A percentile compares a stretch with the other conserved stretches of the same genome.
Conservation (phyloP, 805 yeast species). For the Yamadazyma paraphyllophila region DNA sequence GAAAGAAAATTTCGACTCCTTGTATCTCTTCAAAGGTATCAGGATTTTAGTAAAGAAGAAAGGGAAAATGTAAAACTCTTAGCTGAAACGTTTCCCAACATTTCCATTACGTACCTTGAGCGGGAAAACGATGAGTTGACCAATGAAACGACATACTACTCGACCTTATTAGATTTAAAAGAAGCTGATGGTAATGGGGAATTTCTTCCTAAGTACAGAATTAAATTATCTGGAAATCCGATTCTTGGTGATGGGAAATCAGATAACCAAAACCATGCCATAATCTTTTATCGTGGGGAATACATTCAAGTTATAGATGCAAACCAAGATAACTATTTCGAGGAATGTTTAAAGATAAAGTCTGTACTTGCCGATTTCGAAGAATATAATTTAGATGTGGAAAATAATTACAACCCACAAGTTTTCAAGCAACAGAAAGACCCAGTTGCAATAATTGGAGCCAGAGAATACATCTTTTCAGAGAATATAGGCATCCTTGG, state of each 20-base stretch:
- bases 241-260: constrained; percentile 96
- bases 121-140: constrained; percentile 40
- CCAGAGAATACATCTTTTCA: constrained; percentile 91
- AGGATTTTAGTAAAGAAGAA: constrained; percentile 64
- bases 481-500: constrained; percentile 92
- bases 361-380: constrained; percentile 89
- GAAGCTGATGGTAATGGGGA: constrained; percentile 55
- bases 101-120: constrained; percentile 54
- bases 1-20: constrained; percentile 75
- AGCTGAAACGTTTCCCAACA: constrained; percentile 69
- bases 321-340: constrained; percentile 92
- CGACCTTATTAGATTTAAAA: constrained; percentile 49
- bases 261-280: constrained; percentile 87
- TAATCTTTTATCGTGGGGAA: constrained; percentile 89
- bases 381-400: constrained; percentile 55
- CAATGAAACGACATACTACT: constrained; percentile 49
- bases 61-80: constrained; percentile 64
- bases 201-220: constrained; percentile 42
- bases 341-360: constrained; percentile 89
- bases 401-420: constrained; percentile 60
- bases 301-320: constrained; percentile 95
- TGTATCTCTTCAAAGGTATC: constrained; percentile 84
- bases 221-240: constrained; percentile 89
- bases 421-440: constrained; percentile 18
- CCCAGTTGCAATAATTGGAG: constrained; percentile 87